phyloP scores from a whole-genome alignment of 805 yeast genomes.

The Myxozyma geophila region DNA sequence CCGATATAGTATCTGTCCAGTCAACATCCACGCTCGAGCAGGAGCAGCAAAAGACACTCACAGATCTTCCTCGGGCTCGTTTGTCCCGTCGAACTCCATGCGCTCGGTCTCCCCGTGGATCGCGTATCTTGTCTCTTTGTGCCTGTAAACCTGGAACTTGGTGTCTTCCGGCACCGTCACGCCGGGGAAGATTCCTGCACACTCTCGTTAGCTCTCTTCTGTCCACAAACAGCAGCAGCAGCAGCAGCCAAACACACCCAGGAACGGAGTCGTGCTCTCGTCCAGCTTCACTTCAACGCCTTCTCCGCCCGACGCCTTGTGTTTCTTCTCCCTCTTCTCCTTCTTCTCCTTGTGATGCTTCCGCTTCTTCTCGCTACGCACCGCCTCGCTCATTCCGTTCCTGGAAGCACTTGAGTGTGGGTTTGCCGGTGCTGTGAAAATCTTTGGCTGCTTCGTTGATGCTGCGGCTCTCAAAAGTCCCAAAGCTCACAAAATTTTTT shows the following conservation, averaged over 20 bases:
- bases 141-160: slow-evolving; percentile 64
- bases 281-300: slow-evolving; percentile 17
- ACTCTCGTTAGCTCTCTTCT: neutral
- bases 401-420: neutral
- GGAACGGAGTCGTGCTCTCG: slow-evolving; percentile 20
- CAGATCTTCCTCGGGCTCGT: slow-evolving; percentile 46
- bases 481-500: slow-evolving; percentile 3
- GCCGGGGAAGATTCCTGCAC: slow-evolving; percentile 65
- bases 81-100: slow-evolving; percentile 71
- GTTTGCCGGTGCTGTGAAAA: neutral
- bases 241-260: slow-evolving; percentile 18
- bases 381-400: slow-evolving; percentile 9
- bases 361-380: slow-evolving; percentile 16
- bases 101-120: slow-evolving; percentile 80
- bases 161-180: slow-evolving; percentile 62
- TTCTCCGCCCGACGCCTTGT: neutral
- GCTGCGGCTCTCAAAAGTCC: neutral
- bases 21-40: too few species aligned
- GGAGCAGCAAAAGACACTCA: slow-evolving; percentile 14
- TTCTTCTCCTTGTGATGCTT: slow-evolving; percentile 14
- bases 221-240: too few species aligned
- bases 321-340: slow-evolving; percentile 10
- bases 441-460: neutral
- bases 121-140: slow-evolving; percentile 50
- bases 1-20: slow-evolving; percentile 68